Conservation (phyloP, 1,139 yeast species). For the Nematodospora anomalae region DNA sequence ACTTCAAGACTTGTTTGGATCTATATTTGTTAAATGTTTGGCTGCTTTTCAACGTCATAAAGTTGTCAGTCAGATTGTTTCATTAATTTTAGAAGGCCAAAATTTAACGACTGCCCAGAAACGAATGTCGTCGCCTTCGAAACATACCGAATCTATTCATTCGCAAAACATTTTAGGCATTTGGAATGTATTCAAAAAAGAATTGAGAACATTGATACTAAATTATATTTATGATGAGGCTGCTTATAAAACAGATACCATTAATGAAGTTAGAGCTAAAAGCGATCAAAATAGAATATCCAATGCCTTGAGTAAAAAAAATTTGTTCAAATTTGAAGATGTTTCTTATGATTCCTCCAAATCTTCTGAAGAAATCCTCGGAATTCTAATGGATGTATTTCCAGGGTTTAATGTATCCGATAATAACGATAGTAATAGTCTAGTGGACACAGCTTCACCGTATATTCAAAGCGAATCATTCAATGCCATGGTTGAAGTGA, state of each 20-base stretch:
- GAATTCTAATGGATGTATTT: conserved; percentile 55
- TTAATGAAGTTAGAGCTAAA: conserved; percentile 4
- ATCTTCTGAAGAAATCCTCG: conserved; percentile 45
- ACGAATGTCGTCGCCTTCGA: conserved; percentile 2
- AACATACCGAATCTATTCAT: not conserved
- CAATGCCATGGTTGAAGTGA: conserved; percentile 57
- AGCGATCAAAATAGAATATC: conserved; percentile 13
- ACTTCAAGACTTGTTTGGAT: conserved; percentile 68
- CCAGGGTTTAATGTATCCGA: conserved; percentile 55
- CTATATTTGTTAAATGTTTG: conserved; percentile 61
- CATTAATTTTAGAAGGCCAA: conserved; percentile 19
- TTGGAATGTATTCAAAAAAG: conserved; percentile 60
- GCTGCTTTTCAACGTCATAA: conserved; percentile 71
- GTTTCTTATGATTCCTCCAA: conserved; percentile 36
- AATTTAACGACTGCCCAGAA: conserved; percentile 5
- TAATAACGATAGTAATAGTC: conserved; percentile 8
- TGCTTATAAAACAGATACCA: conserved; percentile 1
- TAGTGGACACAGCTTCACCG: conserved; percentile 33
- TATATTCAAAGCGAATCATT: conserved; percentile 60
- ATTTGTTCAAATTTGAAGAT: conserved; percentile 51
- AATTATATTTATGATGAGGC: conserved; percentile 49
- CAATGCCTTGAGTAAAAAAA: conserved; percentile 15
- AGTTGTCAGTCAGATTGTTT: conserved; percentile 58
- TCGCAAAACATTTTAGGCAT: conserved; percentile 30
- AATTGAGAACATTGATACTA: conserved; percentile 54